Percentiles rank a stretch among this genome's conserved stretches.
These are phyloP conservation scores for Vigna hirtella DNA, from an alignment of 306 rosid species.

Conservation along the genomic window DNA sequence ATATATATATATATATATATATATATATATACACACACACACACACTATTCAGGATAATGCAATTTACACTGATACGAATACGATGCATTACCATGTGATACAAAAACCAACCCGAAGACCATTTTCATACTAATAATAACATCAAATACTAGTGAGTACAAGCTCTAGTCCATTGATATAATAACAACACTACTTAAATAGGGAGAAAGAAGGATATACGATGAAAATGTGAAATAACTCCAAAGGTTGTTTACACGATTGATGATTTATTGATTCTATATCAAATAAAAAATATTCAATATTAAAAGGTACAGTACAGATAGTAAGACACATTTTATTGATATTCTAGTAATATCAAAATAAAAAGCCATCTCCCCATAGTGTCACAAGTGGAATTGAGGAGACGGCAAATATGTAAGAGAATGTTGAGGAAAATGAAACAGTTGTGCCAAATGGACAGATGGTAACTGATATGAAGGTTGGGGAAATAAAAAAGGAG, in stretches of 20 bases:
- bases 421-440: no score
- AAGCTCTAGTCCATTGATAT: conserved; percentile 20
- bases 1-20: no score
- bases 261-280: not conserved
- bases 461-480: no score
- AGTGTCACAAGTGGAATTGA: no score
- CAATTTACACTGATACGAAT: not conserved
- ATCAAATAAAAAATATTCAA: not conserved
- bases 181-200: conserved; percentile 3
- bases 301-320: not conserved
- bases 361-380: not conserved
- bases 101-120: not conserved
- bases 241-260: not conserved
- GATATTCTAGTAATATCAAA: not conserved
- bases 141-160: not conserved
- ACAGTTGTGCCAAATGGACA: no score
- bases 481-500: no score
- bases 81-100: not conserved
- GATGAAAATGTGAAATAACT: conserved; percentile 28
- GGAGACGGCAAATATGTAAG: no score
- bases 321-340: not conserved
- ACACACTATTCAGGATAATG: no score
- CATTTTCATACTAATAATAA: not conserved
- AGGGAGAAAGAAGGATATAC: not conserved
- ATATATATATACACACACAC: no score